These are phyloP conservation scores for Aspergillus viridinutans DNA, from an alignment of 2,329 filamentous ascomycete genomes.

Conservation along the genomic window DNA sequence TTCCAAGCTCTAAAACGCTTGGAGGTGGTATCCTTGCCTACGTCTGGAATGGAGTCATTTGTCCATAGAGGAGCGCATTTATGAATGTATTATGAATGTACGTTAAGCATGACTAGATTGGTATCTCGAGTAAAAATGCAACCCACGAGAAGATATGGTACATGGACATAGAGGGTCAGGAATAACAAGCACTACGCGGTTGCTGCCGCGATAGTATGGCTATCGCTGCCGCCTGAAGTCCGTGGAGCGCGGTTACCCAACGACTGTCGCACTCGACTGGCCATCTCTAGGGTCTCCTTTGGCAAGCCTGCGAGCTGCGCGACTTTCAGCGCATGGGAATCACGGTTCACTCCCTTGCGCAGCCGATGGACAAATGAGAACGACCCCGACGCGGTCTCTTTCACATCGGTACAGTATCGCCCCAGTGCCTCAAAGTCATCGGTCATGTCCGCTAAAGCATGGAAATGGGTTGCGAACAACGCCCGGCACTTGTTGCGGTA, in stretches of 20 bases:
- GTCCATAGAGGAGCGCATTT: not conserved
- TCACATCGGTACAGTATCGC: slow-evolving; percentile 84
- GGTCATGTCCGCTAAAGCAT: slow-evolving; percentile 75
- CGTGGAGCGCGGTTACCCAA: not conserved
- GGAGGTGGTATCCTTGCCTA: not conserved
- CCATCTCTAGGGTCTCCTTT: slow-evolving; percentile 64
- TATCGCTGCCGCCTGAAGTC: not conserved
- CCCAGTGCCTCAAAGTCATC: slow-evolving; percentile 56
- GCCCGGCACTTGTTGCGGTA: slow-evolving; percentile 71
- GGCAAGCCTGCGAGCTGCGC: slow-evolving; percentile 81
- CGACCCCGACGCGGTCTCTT: slow-evolving; percentile 62
- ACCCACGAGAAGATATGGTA: not conserved
- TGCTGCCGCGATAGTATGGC: not conserved
- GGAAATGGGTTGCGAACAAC: slow-evolving; percentile 94
- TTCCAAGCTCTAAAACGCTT: not conserved
- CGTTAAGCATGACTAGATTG: slow-evolving; percentile 1
- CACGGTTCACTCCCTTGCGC: slow-evolving; percentile 73
- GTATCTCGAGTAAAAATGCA: not conserved
- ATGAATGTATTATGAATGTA: not conserved
- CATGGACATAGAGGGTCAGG: not conserved
- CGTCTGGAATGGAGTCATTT: not conserved
- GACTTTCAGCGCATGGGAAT: slow-evolving; percentile 93
- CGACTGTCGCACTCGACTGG: slow-evolving; percentile 52
- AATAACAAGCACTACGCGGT: not conserved
- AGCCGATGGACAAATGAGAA: slow-evolving; percentile 87